phyloP scores from a whole-genome alignment of 108 stramenopile species.

The Nitzschia sp. region DNA sequence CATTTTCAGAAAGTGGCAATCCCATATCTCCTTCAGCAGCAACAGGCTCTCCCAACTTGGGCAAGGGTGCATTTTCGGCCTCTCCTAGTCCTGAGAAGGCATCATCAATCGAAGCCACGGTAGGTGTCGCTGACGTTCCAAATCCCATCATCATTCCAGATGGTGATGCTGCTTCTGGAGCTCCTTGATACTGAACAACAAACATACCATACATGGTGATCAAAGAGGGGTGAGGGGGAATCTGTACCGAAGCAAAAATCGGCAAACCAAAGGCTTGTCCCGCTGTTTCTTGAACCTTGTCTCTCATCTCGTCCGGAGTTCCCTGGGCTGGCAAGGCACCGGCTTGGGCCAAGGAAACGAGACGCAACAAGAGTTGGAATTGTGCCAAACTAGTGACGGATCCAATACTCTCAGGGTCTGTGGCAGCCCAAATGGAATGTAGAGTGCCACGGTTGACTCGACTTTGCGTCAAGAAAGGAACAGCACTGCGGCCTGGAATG shows the following conservation, averaged over 20 bases:
- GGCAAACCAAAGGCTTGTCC: constrained; percentile 12
- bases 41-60: constrained; percentile 4
- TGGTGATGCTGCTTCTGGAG: not conserved
- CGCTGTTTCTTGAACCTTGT: constrained; percentile 10
- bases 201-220: constrained; percentile 26
- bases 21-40: constrained; percentile 1
- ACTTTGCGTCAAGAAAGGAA: constrained; percentile 58
- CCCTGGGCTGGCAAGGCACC: constrained; percentile 26
- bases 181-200: constrained; percentile 3
- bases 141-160: not conserved
- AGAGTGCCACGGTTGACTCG: constrained; percentile 50
- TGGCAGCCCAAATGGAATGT: constrained; percentile 52
- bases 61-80: constrained; percentile 19
- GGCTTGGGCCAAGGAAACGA: constrained; percentile 64
- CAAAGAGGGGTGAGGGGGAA: constrained; percentile 18
- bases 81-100: constrained; percentile 24
- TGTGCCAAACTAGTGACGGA: constrained; percentile 40
- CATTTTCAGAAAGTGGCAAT: constrained; percentile 19
- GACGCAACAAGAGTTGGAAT: constrained; percentile 49
- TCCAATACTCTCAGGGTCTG: constrained; percentile 58
- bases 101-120: constrained; percentile 15
- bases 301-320: constrained; percentile 11
- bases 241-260: constrained; percentile 21
- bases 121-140: not conserved
- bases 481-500: constrained; percentile 56